phyloP scores from a whole-genome alignment of 306 rosid genomes.

The Mimosa pudica region DNA sequence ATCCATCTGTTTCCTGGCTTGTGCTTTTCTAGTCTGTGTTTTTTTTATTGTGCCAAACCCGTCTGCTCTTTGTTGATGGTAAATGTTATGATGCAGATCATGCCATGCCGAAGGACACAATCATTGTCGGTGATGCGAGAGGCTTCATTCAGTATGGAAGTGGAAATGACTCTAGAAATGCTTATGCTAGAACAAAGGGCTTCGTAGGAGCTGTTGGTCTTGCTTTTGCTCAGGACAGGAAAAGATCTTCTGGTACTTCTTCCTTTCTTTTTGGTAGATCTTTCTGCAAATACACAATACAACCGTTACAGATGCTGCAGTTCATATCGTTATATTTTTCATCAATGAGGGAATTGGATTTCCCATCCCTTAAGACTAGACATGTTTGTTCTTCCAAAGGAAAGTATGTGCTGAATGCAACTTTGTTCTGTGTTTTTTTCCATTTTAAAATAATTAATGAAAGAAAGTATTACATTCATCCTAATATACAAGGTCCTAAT shows the following conservation, averaged over 20 bases:
- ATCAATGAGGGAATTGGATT: not conserved
- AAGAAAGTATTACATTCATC: not conserved
- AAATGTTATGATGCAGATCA: constrained; percentile 55
- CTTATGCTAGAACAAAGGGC: constrained; percentile 37
- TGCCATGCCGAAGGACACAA: constrained; percentile 72
- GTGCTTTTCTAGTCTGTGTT: constrained; percentile 8
- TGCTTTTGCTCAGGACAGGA: constrained; percentile 65
- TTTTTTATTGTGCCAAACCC: too few relatives aligned
- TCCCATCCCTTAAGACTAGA: constrained; percentile 11
- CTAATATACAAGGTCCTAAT: too few relatives aligned
- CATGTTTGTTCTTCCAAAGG: constrained; percentile 5
- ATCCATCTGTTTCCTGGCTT: constrained; percentile 7
- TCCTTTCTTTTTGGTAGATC: constrained; percentile 30
- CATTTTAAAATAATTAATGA: not conserved
- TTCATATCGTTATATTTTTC: constrained; percentile 19
- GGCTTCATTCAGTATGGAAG: constrained; percentile 52
- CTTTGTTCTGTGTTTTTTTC: not conserved
- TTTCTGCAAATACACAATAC: constrained; percentile 9
- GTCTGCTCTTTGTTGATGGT: constrained; percentile 4
- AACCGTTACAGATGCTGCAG: constrained; percentile 17
- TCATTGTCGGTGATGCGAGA: constrained; percentile 77
- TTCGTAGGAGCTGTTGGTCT: constrained; percentile 69
- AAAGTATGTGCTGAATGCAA: not conserved
- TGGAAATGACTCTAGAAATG: constrained; percentile 41
- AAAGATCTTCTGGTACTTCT: constrained; percentile 56